Evolutionary conservation across 257 asterid species (phyloP).

Genomic region (Jacaranda copaia): DNA sequence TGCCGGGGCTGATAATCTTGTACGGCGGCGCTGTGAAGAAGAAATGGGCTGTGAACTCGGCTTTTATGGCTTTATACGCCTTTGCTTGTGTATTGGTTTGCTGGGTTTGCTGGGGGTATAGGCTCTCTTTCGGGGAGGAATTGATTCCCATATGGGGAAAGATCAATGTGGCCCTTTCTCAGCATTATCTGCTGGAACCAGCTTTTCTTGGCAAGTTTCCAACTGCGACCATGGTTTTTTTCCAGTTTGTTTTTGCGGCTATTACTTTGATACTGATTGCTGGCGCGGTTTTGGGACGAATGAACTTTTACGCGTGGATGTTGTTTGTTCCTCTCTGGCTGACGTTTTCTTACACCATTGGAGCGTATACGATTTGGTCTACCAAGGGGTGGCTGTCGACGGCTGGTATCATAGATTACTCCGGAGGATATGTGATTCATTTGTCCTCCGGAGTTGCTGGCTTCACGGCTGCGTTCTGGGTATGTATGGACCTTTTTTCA

Average conservation of each 20-base stretch:
- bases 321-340: slow-evolving; percentile 74
- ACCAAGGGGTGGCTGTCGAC: slow-evolving; percentile 53
- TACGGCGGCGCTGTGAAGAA: slow-evolving; percentile 77
- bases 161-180: slow-evolving; percentile 55
- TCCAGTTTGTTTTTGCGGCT: slow-evolving; percentile 77
- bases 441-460: slow-evolving; percentile 82
- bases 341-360: slow-evolving; percentile 72
- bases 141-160: slow-evolving; percentile 68
- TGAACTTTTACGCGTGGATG: slow-evolving; percentile 84
- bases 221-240: slow-evolving; percentile 69
- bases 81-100: slow-evolving; percentile 69
- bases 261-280: slow-evolving; percentile 70
- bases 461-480: slow-evolving; percentile 81
- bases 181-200: slow-evolving; percentile 45
- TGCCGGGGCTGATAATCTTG: slow-evolving; percentile 68
- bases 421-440: slow-evolving; percentile 78
- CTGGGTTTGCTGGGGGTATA: slow-evolving; percentile 79
- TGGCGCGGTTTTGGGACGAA: slow-evolving; percentile 69
- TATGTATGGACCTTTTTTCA: background rate
- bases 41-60: slow-evolving; percentile 82
- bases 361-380: slow-evolving; percentile 76
- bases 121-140: slow-evolving; percentile 59
- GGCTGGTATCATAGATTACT: slow-evolving; percentile 63
- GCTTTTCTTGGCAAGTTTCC: slow-evolving; percentile 64
- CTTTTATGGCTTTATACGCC: slow-evolving; percentile 78